Conservation (phyloP, 1,139 yeast species). For the Komagataea norvegica region DNA sequence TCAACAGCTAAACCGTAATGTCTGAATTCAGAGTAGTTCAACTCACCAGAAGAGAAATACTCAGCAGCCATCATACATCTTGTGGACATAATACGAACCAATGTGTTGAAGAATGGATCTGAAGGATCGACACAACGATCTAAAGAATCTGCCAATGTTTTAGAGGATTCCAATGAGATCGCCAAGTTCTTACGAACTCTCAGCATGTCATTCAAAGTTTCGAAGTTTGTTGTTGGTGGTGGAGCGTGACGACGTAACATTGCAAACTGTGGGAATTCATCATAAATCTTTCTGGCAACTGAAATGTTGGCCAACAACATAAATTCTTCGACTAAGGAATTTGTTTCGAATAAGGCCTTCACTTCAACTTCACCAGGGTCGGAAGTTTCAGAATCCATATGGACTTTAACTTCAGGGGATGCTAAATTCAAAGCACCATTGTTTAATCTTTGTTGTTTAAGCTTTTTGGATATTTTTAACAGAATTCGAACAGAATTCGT, state of each 20-base stretch:
- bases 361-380: slow-evolving; percentile 97
- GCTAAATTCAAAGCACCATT: slow-evolving; percentile 97
- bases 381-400: slow-evolving; percentile 94
- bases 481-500: slow-evolving; percentile 87
- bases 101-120: slow-evolving; percentile 90
- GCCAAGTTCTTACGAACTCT: slow-evolving; percentile 78
- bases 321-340: slow-evolving; percentile 95
- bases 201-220: slow-evolving; percentile 80
- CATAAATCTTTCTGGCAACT: slow-evolving; percentile 88
- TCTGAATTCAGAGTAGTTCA: slow-evolving; percentile 86
- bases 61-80: slow-evolving; percentile 99
- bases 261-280: slow-evolving; percentile 95
- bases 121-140: slow-evolving; percentile 78
- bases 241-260: slow-evolving; percentile 96
- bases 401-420: slow-evolving; percentile 96
- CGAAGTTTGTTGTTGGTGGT: slow-evolving; percentile 94
- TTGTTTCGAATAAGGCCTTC: slow-evolving; percentile 82
- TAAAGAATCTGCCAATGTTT: slow-evolving; percentile 88
- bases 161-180: slow-evolving; percentile 79
- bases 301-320: slow-evolving; percentile 97
- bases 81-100: slow-evolving; percentile 94
- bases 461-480: slow-evolving; percentile 68
- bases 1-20: slow-evolving; percentile 98
- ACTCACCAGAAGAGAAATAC: slow-evolving; percentile 91
- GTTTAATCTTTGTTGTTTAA: slow-evolving; percentile 80